Evolutionary conservation across 2,329 filamentous ascomycete species (phyloP).

Genomic region (Hypoxylon sp.): DNA sequence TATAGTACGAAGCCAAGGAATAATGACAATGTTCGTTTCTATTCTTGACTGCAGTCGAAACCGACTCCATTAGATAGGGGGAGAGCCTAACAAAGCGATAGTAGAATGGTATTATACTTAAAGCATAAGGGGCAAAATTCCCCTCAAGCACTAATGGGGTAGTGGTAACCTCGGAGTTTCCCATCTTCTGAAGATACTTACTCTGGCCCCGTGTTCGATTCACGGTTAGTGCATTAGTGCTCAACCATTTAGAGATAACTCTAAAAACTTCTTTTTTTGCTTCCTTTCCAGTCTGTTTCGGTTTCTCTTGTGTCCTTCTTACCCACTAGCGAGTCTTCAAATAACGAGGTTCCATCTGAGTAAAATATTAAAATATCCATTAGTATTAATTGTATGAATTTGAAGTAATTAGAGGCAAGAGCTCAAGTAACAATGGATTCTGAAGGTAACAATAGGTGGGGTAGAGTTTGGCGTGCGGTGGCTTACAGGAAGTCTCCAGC

Average conservation of each 20-base stretch:
- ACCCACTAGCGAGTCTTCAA: neutral
- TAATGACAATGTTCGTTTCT: neutral
- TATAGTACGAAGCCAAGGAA: neutral
- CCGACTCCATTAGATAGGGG: neutral
- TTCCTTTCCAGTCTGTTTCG: neutral
- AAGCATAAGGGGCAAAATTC: neutral
- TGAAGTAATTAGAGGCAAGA: neutral
- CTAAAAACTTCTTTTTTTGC: conserved; percentile 11
- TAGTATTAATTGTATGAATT: too few relatives aligned
- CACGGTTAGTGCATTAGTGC: conserved; percentile 43
- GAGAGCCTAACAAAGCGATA: neutral
- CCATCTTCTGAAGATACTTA: conserved; percentile 44
- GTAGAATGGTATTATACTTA: conserved; percentile 5
- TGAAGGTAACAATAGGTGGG: conserved; percentile 1
- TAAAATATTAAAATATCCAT: neutral
- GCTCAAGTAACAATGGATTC: too few relatives aligned
- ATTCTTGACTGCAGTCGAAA: neutral
- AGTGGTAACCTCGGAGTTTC: conserved; percentile 48
- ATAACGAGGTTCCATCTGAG: neutral
- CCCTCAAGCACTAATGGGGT: conserved; percentile 43
- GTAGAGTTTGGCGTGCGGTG: neutral
- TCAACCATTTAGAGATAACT: conserved; percentile 41
- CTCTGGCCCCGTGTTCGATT: conserved; percentile 48
- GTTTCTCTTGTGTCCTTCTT: too few relatives aligned
- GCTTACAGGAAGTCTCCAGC: conserved; percentile 13